Base-by-base conservation (phyloP, 805 yeast genomes). In the Scheffersomyces spartinae region DNA sequence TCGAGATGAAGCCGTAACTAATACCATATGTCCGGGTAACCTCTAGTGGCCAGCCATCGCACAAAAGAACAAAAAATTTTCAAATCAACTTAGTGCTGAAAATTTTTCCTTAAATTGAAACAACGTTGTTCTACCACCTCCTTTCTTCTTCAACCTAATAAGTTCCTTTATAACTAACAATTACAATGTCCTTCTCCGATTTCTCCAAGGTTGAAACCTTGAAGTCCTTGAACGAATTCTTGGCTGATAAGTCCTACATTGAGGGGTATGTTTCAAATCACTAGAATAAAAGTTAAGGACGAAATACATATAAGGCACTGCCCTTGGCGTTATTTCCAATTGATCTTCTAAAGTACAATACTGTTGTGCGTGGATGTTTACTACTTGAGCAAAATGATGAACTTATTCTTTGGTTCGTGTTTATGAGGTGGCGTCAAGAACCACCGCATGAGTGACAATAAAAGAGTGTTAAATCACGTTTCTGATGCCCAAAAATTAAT, bases 381-480 rank as follows among this genome's bases (percentile, higher is more conserved):
- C 14, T 15, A 19, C n/a, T 8, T 17, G 7, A 10, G 16, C 24
- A 10, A 36, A 28, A 68, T 75, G 83, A 76, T 79, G 85, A 79
- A 61, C 64, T 50, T 52, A 47, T 67, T 59, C 65, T 60, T 77
- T 81, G 93, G 93, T 81, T 93, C 93, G 86, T 81, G 93, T 82
- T 82, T 78, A 78, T 73, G 94, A 83, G 81, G 85, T 76, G 93
- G 83, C 64, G 61, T 76, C 71, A 80, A 80, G 88, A 78, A 93
- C 94, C 86, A 77, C 81, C 75, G 74, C 47, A 76, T 83, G 94
- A 82, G 86, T 80, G 82, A 74, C 74, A 77, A 60, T n/a, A n/a
- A n/a, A n/a, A 49, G 39, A 47, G 51, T 44, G 45, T 44, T 38
- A 40, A 46, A 46, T 46, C 34, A 38, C 31, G 29, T 29, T 26